Base-by-base conservation (phyloP, 139 green algal genomes). In the Edaphochlamys debaryana region DNA sequence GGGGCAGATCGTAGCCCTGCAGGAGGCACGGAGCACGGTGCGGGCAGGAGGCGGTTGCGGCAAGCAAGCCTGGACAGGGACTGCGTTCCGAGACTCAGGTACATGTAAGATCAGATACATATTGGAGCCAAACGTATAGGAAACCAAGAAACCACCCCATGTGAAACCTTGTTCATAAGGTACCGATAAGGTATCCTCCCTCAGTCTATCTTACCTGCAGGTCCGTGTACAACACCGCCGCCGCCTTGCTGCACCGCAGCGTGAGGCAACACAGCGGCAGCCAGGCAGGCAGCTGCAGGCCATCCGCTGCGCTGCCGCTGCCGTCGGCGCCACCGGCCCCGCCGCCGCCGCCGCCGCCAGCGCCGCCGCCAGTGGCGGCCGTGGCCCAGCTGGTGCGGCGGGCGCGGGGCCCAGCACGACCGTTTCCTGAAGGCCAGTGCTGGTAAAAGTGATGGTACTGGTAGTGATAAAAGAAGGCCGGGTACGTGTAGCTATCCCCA, bases 221-320 rank as follows among this genome's bases (percentile, higher is more conserved):
- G 22, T 82, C 76, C n/a, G 76, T 82, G 76, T 82, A 84, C 0
- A 84, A 15, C 66, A 84, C 66, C 13, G 48, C 78, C 45, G 78
- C 78, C 36, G 78, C 78, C 48, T 76, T 84, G 45, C 40, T 48
- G 0, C 76, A 66, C 9, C 54, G 68, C 37, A 79, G 40, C 63
- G 54, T 85, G 4, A 85, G 52, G 22, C 54, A 79, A 45, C 40
- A 62, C 68, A 79, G 38, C 54, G 68, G 50, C 79, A 85, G n/a
- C 79, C 68, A 85, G 54, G 54, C 29, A 25, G 79, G 79, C 79
- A 85, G 67, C 38, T 27, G 34, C 40, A 19, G 1, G 11, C 54
- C 79, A 1, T 15, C 15, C 1, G 11, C 70, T 2, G 1, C 32
- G 70, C 30, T 48, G 20, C 23, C 67, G 40, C n/a, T 48, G 8